Percentiles rank a stretch among this genome's conserved stretches.
phyloP scores from a whole-genome alignment of 768 basidiomycete genomes.

The Calvatia gigantea region DNA sequence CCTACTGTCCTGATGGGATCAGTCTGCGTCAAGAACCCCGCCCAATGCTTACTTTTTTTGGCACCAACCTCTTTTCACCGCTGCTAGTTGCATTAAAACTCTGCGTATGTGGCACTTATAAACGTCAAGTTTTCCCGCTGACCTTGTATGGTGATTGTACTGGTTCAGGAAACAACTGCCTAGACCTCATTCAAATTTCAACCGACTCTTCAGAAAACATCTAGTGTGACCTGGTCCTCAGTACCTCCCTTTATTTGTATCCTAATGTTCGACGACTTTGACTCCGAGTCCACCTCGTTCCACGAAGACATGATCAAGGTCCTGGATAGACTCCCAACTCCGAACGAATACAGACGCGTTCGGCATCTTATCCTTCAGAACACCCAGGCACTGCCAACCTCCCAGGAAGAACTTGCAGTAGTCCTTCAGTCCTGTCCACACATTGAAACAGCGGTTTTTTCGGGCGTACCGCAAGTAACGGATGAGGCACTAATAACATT shows the following conservation, averaged over 20 bases:
- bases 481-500: constrained; percentile 68
- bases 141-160: too few relatives aligned
- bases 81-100: too few relatives aligned
- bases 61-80: too few relatives aligned
- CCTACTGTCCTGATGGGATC: constrained; percentile 1
- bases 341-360: constrained; percentile 56
- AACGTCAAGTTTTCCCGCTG: too few relatives aligned
- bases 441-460: constrained; percentile 66
- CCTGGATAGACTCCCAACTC: constrained; percentile 55
- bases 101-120: too few relatives aligned
- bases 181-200: background rate
- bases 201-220: background rate
- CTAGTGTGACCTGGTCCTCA: background rate
- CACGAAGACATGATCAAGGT: constrained; percentile 60
- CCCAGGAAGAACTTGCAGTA: constrained; percentile 56
- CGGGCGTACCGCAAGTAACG: constrained; percentile 60
- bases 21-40: too few relatives aligned
- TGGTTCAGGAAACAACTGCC: too few relatives aligned
- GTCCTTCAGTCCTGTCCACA: constrained; percentile 60
- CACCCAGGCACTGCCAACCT: constrained; percentile 30
- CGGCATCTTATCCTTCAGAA: constrained; percentile 56
- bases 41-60: too few relatives aligned
- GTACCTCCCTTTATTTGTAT: background rate
- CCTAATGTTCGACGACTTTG: constrained; percentile 22
- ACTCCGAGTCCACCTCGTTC: constrained; percentile 31